Percentiles rank a stretch among this genome's conserved stretches.
These are phyloP conservation scores for Tylopilus felleus DNA, from an alignment of 768 basidiomycete genomes.

Conservation along the genomic window DNA sequence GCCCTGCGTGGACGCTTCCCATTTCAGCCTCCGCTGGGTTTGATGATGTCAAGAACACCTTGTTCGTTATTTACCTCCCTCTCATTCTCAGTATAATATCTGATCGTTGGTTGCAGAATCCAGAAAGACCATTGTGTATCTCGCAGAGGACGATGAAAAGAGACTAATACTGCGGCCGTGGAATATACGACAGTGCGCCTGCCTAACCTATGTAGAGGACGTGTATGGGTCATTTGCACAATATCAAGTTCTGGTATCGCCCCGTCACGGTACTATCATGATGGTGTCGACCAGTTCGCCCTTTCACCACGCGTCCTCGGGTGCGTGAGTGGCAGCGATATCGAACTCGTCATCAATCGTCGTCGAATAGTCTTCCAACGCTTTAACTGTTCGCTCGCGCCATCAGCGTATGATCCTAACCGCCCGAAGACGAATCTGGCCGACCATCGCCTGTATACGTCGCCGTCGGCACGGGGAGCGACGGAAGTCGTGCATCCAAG, in stretches of 20 bases:
- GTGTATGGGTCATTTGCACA: slow-evolving; percentile 23
- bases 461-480: neutral
- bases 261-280: slow-evolving; percentile 65
- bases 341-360: slow-evolving; percentile 92
- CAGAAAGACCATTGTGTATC: too few species aligned
- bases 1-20: neutral
- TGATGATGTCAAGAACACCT: neutral
- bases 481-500: neutral
- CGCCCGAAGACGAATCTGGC: neutral
- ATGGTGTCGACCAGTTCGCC: slow-evolving; percentile 81
- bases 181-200: too few species aligned
- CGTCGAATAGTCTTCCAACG: slow-evolving; percentile 83
- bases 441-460: neutral
- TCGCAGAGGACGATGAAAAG: too few species aligned
- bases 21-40: neutral
- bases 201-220: too few species aligned
- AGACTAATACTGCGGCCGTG: too few species aligned
- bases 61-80: neutral
- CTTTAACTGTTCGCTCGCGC: slow-evolving; percentile 59
- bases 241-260: slow-evolving; percentile 70
- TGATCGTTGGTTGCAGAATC: neutral
- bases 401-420: too few species aligned
- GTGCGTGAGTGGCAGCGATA: slow-evolving; percentile 90
- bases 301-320: slow-evolving; percentile 98
- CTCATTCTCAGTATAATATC: neutral